These are phyloP conservation scores for Starmerella asiatica DNA, from an alignment of 805 yeast genomes.

Conservation along the genomic window DNA sequence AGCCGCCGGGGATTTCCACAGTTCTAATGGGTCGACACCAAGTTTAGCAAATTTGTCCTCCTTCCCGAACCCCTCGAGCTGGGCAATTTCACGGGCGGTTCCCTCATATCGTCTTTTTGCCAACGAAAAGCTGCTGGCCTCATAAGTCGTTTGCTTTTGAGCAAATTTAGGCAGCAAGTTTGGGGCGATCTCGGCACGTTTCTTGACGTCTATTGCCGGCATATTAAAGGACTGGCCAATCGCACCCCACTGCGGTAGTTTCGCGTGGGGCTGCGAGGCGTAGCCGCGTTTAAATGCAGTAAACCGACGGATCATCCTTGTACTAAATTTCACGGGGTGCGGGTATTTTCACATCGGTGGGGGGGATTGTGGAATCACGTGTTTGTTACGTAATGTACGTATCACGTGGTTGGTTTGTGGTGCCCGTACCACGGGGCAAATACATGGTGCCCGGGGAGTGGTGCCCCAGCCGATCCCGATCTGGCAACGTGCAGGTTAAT, in stretches of 20 bases:
- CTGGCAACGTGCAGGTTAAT: too few species aligned
- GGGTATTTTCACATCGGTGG: too few species aligned
- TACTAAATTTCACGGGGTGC: too few species aligned
- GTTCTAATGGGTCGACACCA: conserved; percentile 45
- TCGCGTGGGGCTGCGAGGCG: not conserved
- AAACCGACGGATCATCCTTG: not conserved
- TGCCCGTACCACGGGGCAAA: too few species aligned
- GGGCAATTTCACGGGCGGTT: conserved; percentile 30
- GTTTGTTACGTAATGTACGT: too few species aligned
- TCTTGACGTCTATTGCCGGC: too few species aligned
- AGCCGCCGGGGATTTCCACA: conserved; percentile 58
- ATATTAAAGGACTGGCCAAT: too few species aligned
- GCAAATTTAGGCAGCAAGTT: conserved; percentile 30
- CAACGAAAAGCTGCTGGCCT: conserved; percentile 64
- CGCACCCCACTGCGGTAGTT: too few species aligned
- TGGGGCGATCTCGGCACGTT: conserved; percentile 9
- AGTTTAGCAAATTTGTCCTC: conserved; percentile 19
- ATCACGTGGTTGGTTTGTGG: too few species aligned
- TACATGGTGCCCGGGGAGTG: too few species aligned
- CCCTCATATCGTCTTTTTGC: conserved; percentile 34
- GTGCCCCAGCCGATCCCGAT: too few species aligned
- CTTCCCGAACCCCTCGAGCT: conserved; percentile 4
- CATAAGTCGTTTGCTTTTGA: conserved; percentile 43
- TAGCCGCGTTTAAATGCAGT: not conserved
- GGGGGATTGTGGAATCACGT: too few species aligned